Evolutionary conservation across 2,329 filamentous ascomycete genomes (phyloP), one percentile per base, ranked within the genome.

Genomic region (Zasmidium cellare): DNA sequence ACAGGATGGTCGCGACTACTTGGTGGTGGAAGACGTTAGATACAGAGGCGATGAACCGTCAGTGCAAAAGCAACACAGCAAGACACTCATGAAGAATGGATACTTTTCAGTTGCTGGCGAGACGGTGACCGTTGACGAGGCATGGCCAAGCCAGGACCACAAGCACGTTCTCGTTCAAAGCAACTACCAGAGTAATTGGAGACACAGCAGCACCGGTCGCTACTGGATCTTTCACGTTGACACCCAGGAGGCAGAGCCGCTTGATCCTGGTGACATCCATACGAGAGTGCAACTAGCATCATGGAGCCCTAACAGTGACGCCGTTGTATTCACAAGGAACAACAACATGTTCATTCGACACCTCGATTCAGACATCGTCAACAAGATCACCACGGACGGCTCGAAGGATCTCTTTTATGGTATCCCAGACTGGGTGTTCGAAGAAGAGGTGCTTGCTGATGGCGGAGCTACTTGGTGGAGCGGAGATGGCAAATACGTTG

Each of bases 381-480:
- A 83, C 3, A 85, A 88, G 61, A 88, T 99, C 66, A 97, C 94
- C 1, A 85, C 80, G 54, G 93, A 99, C 71, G 94, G 96, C 12
- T 91, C 93, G 0, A 80, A 86, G 0, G 87, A 97, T 66, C 85
- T 94, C 59, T 99, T 99, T 75, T 97, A 99, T 68, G 94, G 94
- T 18, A 86, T 97, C 19, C 94, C 94, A 0, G 96, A 99, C 73
- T 99, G 94, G 94, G 94, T 97, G 0, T 96, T 96, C 69, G 91
- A 96, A 71, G 86, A 89, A 67, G 91, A 96, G 73, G 91, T 96
- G 2, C 90, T 97, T 61, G 75, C 79, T 14, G 88, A 84, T 1
- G 89, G 90, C 66, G 91, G 85, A 60, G 93, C 90, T 3, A 96
- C 92, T 1, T 99, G 96, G 94, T 99, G 92, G 92, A 93, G 91